These are phyloP conservation scores for Mortierella sp. DNA, from an alignment of 371 early-diverging fungal genomes.

Conservation along the genomic window DNA sequence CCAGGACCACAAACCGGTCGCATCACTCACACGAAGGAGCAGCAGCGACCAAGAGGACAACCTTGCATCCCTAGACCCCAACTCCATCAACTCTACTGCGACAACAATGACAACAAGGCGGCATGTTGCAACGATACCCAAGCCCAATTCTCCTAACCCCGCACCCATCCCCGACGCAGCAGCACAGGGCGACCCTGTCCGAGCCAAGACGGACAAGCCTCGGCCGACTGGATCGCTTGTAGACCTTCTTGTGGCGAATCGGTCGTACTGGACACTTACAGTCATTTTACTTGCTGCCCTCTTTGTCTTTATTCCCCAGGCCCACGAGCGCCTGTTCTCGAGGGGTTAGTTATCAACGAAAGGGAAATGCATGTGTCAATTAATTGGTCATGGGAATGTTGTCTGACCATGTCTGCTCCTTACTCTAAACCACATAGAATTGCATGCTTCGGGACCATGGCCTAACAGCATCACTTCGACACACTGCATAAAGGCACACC, in stretches of 20 bases:
- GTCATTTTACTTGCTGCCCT: background rate
- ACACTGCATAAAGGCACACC: constrained; percentile 72
- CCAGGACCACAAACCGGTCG: background rate
- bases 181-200: background rate
- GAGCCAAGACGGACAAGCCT: background rate
- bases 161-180: background rate
- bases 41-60: background rate
- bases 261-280: constrained; percentile 18
- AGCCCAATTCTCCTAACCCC: background rate
- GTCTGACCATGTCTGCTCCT: background rate
- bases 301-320: background rate
- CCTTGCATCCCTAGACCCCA: background rate
- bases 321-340: background rate
- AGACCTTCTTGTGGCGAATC: constrained; percentile 9
- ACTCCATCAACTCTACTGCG: background rate
- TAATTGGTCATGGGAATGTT: constrained; percentile 1
- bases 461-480: constrained; percentile 61
- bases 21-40: background rate
- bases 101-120: background rate
- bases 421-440: background rate
- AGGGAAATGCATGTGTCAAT: background rate
- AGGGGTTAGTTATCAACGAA: background rate
- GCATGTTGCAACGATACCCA: background rate
- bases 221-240: background rate
- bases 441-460: constrained; percentile 24